Evolutionary conservation across 257 asterid species (phyloP), one percentile per base, ranked within the genome.

Genomic region (Solanum tarijense): DNA sequence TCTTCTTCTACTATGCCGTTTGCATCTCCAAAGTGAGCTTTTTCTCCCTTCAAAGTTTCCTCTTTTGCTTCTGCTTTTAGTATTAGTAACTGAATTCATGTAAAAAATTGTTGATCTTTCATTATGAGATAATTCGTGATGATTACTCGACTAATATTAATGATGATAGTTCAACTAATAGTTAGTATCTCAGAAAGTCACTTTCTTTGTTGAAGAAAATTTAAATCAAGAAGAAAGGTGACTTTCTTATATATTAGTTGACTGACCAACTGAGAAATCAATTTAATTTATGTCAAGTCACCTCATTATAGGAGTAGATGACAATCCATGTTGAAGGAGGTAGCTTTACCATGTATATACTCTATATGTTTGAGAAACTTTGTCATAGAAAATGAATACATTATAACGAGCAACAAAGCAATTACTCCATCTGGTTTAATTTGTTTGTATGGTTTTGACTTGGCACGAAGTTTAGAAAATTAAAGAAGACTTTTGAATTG

Each of bases 1-100:
- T 90, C 85, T 85, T 78, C 91, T 23, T 90, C 95, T 38, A 86
- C 92, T 18, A 86, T 92, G 95, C 90, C 98, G 11, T 96, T 95
- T 88, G 93, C 94, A 86, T 93, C 98, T 88, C 91, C 94, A 46
- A 89, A 86, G 98, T 95, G 88, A 65, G 72, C 4, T 58, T 21
- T 58, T 46, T 52, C 7, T 52, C 20, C 62, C 62, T 52, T 52
- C 3, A 52, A 52, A 52, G 23, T 52, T 58, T 58, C 27, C 27
- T 58, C 27, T 58, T 21, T 58, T 20, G 62, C n/a, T 58, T 58
- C 16, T 58, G 66, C 5, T 58, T 21, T 58, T 58, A 58, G 68
- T 21, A 21, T 58, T 52, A 52, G n/a, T 52, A 6, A 52, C n/a
- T 52, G 62, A 52, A 52, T 16, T 52, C 23, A 16, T 52, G 62